Percentiles rank a stretch among this genome's conserved stretches.
Conservation (phyloP, 2,329 filamentous ascomycete species). For the Nothomitra cinnamomea region DNA sequence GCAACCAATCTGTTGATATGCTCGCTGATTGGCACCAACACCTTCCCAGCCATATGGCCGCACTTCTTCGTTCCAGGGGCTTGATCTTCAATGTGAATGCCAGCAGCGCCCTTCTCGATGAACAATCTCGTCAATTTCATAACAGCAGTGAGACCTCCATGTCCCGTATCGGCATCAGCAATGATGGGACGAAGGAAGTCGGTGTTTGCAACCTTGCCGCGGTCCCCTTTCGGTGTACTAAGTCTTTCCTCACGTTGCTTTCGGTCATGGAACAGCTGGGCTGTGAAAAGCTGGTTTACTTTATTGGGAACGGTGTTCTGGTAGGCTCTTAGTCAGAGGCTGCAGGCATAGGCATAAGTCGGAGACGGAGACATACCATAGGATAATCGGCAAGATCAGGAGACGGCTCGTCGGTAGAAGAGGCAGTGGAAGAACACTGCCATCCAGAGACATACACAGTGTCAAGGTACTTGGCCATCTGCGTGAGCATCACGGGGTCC, state of each 20-base stretch:
- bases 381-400: slow-evolving; percentile 98
- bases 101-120: slow-evolving; percentile 86
- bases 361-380: slow-evolving; percentile 39
- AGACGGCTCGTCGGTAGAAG: slow-evolving; percentile 84
- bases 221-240: slow-evolving; percentile 53
- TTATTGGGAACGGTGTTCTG: slow-evolving; percentile 97
- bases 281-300: slow-evolving; percentile 93
- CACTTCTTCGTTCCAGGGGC: slow-evolving; percentile 98
- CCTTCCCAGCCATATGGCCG: slow-evolving; percentile 98
- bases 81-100: slow-evolving; percentile 98
- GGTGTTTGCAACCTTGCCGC: slow-evolving; percentile 56
- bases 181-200: slow-evolving; percentile 95
- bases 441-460: slow-evolving; percentile 98
- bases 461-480: slow-evolving; percentile 98
- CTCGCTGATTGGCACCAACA: slow-evolving; percentile 88
- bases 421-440: slow-evolving; percentile 96
- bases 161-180: slow-evolving; percentile 91
- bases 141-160: slow-evolving; percentile 91
- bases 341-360: neutral
- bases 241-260: slow-evolving; percentile 95
- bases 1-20: slow-evolving; percentile 96
- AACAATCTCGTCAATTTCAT: slow-evolving; percentile 99
- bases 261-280: slow-evolving; percentile 97
- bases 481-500: slow-evolving; percentile 94
- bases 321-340: slow-evolving; percentile 1